Conservation (phyloP, 495 filamentous ascomycete species). For the Chaetomidium leptoderma region DNA sequence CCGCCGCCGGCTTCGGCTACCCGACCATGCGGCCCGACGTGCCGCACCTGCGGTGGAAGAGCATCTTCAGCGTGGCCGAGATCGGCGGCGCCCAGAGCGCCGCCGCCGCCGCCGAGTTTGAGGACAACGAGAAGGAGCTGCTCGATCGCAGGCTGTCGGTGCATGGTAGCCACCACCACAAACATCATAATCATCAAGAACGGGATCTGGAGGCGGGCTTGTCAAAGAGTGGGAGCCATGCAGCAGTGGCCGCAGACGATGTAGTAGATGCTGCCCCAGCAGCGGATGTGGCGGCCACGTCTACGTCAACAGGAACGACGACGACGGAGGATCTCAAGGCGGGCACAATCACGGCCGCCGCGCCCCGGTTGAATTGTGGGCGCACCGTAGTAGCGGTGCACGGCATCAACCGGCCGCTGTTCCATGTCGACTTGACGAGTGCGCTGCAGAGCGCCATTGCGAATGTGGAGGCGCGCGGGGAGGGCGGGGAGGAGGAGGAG, state of each 20-base stretch:
- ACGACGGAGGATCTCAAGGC: neutral
- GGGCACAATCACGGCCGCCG: neutral
- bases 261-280: too few species aligned
- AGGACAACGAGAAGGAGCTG: conserved; percentile 56
- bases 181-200: neutral
- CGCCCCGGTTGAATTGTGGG: conserved; percentile 9
- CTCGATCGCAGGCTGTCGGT: neutral
- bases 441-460: conserved; percentile 84
- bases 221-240: neutral
- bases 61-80: conserved; percentile 93
- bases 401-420: conserved; percentile 82
- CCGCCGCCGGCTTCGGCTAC: conserved; percentile 89
- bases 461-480: conserved; percentile 57
- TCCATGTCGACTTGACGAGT: conserved; percentile 91
- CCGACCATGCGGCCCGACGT: conserved; percentile 56
- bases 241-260: too few species aligned
- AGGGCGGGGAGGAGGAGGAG: conserved; percentile 12
- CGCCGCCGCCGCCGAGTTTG: conserved; percentile 50
- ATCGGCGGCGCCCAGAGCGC: conserved; percentile 69
- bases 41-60: conserved; percentile 71
- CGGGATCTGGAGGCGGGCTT: conserved; percentile 17
- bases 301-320: too few species aligned
- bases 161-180: neutral
- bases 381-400: conserved; percentile 65
- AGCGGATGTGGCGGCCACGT: too few species aligned